phyloP scores from a whole-genome alignment of 768 basidiomycete genomes.

The Naganishia randhawae region DNA sequence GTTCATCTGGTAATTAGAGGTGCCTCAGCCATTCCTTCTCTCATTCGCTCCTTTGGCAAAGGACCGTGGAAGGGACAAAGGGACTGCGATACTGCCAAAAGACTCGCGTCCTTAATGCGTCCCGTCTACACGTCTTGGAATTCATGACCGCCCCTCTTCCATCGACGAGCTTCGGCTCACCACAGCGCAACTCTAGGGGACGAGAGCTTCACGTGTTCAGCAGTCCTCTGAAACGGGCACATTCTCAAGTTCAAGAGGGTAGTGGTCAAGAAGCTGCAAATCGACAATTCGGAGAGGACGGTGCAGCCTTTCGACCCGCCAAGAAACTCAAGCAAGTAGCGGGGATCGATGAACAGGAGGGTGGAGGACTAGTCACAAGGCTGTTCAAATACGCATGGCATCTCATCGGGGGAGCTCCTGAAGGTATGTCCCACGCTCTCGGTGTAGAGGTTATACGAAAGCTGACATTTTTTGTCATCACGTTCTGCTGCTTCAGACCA shows the following conservation, averaged over 20 bases:
- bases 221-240: not conserved
- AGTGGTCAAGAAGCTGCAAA: not conserved
- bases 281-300: not conserved
- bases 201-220: not conserved
- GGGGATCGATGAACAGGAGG: not conserved
- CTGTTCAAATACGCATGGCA: slow-evolving; percentile 19
- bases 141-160: slow-evolving; percentile 2
- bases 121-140: not conserved
- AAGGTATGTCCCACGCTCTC: not conserved
- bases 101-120: not conserved
- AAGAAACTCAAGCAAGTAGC: slow-evolving; percentile 12
- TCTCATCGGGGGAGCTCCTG: not conserved
- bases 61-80: not conserved
- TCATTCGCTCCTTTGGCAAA: too few relatives aligned
- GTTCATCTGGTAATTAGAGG: too few relatives aligned
- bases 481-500: not conserved
- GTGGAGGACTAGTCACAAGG: not conserved
- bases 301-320: too few relatives aligned
- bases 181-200: not conserved
- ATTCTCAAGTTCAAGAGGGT: not conserved
- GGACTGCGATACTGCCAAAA: not conserved
- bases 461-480: not conserved
- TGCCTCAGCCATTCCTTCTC: too few relatives aligned
- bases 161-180: slow-evolving; percentile 4
- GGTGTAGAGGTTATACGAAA: not conserved